Percentiles rank a stretch among this genome's conserved stretches.
Conservation (phyloP, 352 stramenopile genomes). For the Globisporangium lucens region DNA sequence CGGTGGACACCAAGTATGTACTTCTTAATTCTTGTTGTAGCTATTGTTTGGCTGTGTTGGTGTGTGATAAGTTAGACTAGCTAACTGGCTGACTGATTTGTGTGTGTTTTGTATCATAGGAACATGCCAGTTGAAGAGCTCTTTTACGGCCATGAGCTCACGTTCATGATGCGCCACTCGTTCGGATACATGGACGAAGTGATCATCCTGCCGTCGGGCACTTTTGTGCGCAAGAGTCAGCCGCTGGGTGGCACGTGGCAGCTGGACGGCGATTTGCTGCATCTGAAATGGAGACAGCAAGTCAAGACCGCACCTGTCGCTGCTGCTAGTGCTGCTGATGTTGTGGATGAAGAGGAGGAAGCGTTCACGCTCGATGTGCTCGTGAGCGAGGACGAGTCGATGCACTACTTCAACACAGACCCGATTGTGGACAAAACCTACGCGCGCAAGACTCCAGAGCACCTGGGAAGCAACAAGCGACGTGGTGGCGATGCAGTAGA, state of each 20-base stretch:
- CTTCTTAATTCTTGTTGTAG: background rate
- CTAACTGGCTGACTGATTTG: background rate
- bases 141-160: constrained; percentile 77
- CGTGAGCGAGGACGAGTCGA: constrained; percentile 60
- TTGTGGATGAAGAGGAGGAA: constrained; percentile 34
- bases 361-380: constrained; percentile 74
- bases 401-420: constrained; percentile 81
- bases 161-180: constrained; percentile 76
- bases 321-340: background rate
- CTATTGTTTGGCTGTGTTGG: background rate
- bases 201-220: constrained; percentile 48
- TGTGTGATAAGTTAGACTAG: background rate
- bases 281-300: constrained; percentile 67
- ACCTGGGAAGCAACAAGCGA: constrained; percentile 47
- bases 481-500: constrained; percentile 27
- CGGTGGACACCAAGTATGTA: constrained; percentile 59
- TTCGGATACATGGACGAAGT: constrained; percentile 77
- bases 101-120: constrained; percentile 16
- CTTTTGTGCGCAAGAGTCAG: constrained; percentile 69
- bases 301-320: constrained; percentile 12
- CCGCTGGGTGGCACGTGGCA: constrained; percentile 70
- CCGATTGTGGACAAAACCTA: constrained; percentile 61
- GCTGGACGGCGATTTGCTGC: constrained; percentile 74
- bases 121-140: constrained; percentile 55
- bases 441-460: constrained; percentile 55